Conservation (phyloP, 768 basidiomycete species). For the Dioszegia crocea region DNA sequence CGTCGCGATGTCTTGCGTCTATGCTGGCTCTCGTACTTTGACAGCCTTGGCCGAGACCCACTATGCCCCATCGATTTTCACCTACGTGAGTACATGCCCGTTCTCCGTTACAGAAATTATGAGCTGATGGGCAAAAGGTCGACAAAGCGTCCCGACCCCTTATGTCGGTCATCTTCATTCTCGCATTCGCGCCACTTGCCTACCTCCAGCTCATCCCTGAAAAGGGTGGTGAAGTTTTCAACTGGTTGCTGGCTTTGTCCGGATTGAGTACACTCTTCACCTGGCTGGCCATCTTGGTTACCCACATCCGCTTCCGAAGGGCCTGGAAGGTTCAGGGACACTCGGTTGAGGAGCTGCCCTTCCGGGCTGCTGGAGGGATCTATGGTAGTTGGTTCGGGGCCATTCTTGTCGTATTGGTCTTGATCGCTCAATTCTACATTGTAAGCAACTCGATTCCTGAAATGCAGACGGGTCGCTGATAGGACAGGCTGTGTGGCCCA, state of each 20-base stretch:
- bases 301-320: slow-evolving; percentile 59
- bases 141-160: slow-evolving; percentile 64
- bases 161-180: slow-evolving; percentile 54
- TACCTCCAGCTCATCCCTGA: slow-evolving; percentile 35
- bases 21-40: slow-evolving; percentile 43
- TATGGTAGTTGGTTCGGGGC: slow-evolving; percentile 54
- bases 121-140: slow-evolving; percentile 29
- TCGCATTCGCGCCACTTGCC: slow-evolving; percentile 36
- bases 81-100: slow-evolving; percentile 50
- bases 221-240: slow-evolving; percentile 28
- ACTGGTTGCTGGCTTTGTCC: slow-evolving; percentile 60
- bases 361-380: slow-evolving; percentile 55
- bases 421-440: slow-evolving; percentile 52
- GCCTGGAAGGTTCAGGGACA: slow-evolving; percentile 60
- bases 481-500: slow-evolving; percentile 33
- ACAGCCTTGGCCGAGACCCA: slow-evolving; percentile 63
- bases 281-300: slow-evolving; percentile 58
- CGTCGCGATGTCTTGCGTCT: slow-evolving; percentile 45
- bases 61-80: slow-evolving; percentile 64
- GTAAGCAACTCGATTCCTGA: slow-evolving; percentile 4
- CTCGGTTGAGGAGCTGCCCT: slow-evolving; percentile 59
- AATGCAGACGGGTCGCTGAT: neutral
- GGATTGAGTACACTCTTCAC: slow-evolving; percentile 66
- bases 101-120: neutral
- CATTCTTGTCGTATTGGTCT: slow-evolving; percentile 57